Conservation (phyloP, 2,329 filamentous ascomycete species). For the Karstenula rhodostoma region DNA sequence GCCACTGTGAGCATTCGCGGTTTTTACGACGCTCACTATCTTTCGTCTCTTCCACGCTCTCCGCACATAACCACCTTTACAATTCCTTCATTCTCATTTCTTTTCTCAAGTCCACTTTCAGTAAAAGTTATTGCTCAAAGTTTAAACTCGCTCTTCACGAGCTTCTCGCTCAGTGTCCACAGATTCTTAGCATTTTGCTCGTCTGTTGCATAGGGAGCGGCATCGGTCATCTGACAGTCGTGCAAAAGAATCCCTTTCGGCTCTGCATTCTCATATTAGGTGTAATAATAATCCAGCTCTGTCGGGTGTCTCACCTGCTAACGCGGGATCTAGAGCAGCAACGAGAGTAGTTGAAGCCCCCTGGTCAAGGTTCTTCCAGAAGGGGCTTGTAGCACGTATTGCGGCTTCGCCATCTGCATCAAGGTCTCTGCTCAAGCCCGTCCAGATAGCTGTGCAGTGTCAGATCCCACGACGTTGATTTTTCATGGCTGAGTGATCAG, state of each 20-base stretch:
- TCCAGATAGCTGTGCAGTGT: conserved; percentile 38
- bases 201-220: conserved; percentile 37
- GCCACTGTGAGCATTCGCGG: no score
- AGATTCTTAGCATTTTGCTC: conserved; percentile 34
- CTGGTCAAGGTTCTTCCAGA: conserved; percentile 47
- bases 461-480: background rate
- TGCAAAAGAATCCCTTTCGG: conserved; percentile 34
- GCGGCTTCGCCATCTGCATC: conserved; percentile 37
- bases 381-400: conserved; percentile 34
- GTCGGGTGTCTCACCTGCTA: conserved; percentile 25
- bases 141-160: conserved; percentile 35
- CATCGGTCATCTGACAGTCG: conserved; percentile 37
- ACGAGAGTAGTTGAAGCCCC: conserved; percentile 41
- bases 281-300: background rate
- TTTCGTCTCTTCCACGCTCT: no score
- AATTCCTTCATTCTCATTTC: no score
- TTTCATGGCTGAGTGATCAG: background rate
- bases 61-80: no score
- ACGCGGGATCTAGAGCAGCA: conserved; percentile 41
- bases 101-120: no score
- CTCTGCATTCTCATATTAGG: conserved; percentile 22
- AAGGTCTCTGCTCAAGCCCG: conserved; percentile 36
- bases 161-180: conserved; percentile 42
- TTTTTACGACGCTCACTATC: no score
- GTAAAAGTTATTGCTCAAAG: conserved; percentile 27